Conservation (phyloP, 306 rosid species). For the Trifolium pratense region DNA sequence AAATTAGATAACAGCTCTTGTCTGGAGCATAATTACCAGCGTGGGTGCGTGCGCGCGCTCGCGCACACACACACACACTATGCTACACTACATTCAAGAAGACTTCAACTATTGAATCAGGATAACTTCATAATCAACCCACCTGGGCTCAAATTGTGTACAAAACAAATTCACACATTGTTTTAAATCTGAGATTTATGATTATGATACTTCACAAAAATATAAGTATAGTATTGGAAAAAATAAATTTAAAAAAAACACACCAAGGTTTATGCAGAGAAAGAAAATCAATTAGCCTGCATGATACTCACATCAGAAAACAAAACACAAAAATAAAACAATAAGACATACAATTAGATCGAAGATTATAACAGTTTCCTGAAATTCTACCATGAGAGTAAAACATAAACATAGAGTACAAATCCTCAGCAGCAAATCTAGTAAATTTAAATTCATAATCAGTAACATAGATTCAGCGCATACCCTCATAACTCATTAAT, state of each 20-base stretch:
- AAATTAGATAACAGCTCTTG: slow-evolving; percentile 17
- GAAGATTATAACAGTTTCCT: not conserved
- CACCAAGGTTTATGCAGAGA: not conserved
- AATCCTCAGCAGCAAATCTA: slow-evolving; percentile 20
- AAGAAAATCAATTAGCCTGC: slow-evolving; percentile 27
- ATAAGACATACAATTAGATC: not conserved
- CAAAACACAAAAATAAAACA: not conserved
- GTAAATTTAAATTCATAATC: slow-evolving; percentile 3
- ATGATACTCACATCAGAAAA: slow-evolving; percentile 9
- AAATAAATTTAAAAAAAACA: not conserved
- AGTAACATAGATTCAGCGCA: not conserved
- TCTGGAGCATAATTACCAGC: slow-evolving; percentile 3
- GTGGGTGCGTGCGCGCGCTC: too few species aligned
- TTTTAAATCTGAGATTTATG: slow-evolving; percentile 2
- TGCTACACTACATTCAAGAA: not conserved
- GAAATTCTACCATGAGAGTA: slow-evolving; percentile 8
- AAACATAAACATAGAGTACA: not conserved
- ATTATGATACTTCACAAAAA: too few species aligned
- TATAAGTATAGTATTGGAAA: not conserved
- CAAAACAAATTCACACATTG: slow-evolving; percentile 26
- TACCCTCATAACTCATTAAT: not conserved
- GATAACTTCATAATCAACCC: too few species aligned
- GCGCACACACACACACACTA: not conserved
- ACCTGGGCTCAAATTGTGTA: too few species aligned
- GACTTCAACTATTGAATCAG: slow-evolving; percentile 4